phyloP scores from a whole-genome alignment of 192 early-diverging fungal genomes.

The Lobulomyces angularis region DNA sequence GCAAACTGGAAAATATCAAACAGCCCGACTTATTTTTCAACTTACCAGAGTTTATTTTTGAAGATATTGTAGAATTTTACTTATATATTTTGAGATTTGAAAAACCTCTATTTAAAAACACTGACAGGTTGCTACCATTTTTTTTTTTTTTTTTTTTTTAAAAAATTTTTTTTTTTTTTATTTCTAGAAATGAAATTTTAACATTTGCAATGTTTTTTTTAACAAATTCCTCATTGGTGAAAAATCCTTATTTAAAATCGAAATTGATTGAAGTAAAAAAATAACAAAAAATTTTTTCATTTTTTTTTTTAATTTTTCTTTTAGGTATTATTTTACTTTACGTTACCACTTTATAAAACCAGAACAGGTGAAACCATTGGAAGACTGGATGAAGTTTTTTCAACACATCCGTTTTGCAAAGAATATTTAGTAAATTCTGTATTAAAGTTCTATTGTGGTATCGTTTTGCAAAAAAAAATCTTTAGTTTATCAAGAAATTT shows the following conservation, averaged over 20 bases:
- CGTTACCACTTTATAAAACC: slow-evolving; percentile 47
- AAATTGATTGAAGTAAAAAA: slow-evolving; percentile 74
- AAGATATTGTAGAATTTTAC: slow-evolving; percentile 77
- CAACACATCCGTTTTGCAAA: slow-evolving; percentile 62
- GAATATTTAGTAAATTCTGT: slow-evolving; percentile 66
- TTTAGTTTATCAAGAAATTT: not conserved
- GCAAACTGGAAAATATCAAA: slow-evolving; percentile 9
- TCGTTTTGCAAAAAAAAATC: not conserved
- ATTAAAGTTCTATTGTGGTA: slow-evolving; percentile 83
- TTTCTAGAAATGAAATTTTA: slow-evolving; percentile 32
- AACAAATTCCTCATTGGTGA: slow-evolving; percentile 61
- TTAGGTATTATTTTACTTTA: slow-evolving; percentile 71
- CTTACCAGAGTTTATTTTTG: slow-evolving; percentile 86
- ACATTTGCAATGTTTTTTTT: slow-evolving; percentile 70
- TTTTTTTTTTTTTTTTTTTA: not conserved
- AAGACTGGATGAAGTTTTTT: slow-evolving; percentile 40
- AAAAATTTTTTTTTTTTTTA: slow-evolving; percentile 7
- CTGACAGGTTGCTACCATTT: not conserved
- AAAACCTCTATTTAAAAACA: not conserved
- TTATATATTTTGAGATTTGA: slow-evolving; percentile 34
- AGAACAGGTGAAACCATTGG: slow-evolving; percentile 18
- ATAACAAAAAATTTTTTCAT: not conserved
- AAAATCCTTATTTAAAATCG: slow-evolving; percentile 91
- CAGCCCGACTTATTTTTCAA: slow-evolving; percentile 24
- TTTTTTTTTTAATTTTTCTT: slow-evolving; percentile 4